Conservation (phyloP, 169 alveolate genomes). For the Cryptosporidium bovis region DNA sequence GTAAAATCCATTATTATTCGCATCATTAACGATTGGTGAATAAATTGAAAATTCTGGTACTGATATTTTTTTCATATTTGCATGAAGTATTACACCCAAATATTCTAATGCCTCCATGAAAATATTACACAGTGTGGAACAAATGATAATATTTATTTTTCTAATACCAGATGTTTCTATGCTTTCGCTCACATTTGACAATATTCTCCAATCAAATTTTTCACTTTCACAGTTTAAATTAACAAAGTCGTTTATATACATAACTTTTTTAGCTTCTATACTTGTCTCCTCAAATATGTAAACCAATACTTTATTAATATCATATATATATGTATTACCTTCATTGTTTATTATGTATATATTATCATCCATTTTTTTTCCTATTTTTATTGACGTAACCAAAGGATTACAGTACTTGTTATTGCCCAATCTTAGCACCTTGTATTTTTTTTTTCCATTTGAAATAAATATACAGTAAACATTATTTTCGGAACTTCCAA, state of each 20-base stretch:
- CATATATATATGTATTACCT: not conserved
- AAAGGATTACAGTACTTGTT: not conserved
- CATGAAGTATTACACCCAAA: not conserved
- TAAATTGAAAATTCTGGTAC: constrained; percentile 32
- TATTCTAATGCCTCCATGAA: constrained; percentile 21
- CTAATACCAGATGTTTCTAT: too few species aligned
- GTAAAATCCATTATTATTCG: not conserved
- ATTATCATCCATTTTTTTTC: not conserved
- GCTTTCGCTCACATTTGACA: too few species aligned
- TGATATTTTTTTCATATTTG: not conserved
- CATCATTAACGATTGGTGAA: not conserved
- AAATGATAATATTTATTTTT: constrained; percentile 2
- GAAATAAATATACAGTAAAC: not conserved
- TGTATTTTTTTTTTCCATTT: not conserved
- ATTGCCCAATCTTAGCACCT: too few species aligned
- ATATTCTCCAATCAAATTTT: constrained; percentile 10
- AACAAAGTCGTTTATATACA: not conserved
- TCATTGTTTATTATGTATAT: constrained; percentile 1
- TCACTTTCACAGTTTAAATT: not conserved
- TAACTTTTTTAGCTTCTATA: not conserved
- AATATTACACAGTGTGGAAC: not conserved
- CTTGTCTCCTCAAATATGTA: not conserved
- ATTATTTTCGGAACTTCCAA: constrained; percentile 19
- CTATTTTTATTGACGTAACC: constrained; percentile 25
- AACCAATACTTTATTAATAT: not conserved